Evolutionary conservation across 2,329 filamentous ascomycete genomes (phyloP), one percentile per base, ranked within the genome.

Genomic region (Setomelanomma holmii): DNA sequence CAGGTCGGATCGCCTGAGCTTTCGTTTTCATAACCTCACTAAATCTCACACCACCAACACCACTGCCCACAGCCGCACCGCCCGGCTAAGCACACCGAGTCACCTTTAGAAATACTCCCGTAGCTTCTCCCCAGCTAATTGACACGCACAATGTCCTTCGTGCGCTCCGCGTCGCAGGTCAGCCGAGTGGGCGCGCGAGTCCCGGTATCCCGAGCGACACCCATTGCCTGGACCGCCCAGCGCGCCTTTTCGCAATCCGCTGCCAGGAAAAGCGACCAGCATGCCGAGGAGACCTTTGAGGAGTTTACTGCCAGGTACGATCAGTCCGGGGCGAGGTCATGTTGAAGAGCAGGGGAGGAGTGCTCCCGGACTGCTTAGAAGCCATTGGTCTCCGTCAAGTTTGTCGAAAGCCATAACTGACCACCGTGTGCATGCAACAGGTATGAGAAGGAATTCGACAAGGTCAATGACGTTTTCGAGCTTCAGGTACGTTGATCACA

Each of bases 401-500:
- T 57, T 49, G 33, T 44, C 5, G 49, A 43, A 51, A 67, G 59
- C 57, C 60, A 40, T 27, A 30, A 60, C 70, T 73, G 61, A 71
- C 66, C 48, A 54, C 42, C 61, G 45, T 57, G 35, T 60, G 52
- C 63, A 49, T 30, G n/a, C 22, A 45, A 73, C 76, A 99, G 95
- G 83, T 99, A 96, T 76, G 95, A 99, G 86, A 97, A 97, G 87
- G 95, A 99, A 82, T 99, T 99, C 76, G 93, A 99, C 61, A 80
- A 82, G 74, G 95, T 99, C 65, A 91, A 98, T 82, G 95, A 99
- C 82, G 93, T 98, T 75, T 99, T 99, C 79, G 95, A 99, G 88
- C 91, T 99, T 75, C 93, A 97, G 91, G 93, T 96, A 87, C 75
- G 84, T 76, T 55, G 40, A 22, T 46, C 45, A 49, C 48, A 34